Percentiles rank a stretch among this genome's conserved stretches.
phyloP scores from a whole-genome alignment of 1,284 basidiomycete genomes.

The Heterobasidion irregulare region DNA sequence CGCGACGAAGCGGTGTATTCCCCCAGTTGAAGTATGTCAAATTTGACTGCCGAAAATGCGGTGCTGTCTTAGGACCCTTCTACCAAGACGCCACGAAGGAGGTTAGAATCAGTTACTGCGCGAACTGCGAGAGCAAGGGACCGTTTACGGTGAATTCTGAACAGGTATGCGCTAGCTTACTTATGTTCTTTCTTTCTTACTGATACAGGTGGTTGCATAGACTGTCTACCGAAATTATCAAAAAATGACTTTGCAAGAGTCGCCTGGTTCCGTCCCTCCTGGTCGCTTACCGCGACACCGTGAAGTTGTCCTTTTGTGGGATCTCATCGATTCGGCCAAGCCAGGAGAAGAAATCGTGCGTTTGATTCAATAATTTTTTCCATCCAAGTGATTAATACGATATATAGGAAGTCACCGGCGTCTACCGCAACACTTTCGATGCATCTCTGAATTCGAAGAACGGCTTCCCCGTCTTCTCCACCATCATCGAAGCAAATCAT shows the following conservation, averaged over 20 bases:
- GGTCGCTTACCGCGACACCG: constrained; percentile 94
- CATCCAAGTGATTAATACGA: constrained; percentile 10
- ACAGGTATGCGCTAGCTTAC: constrained; percentile 45
- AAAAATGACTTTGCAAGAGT: constrained; percentile 98
- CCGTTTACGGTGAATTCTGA: constrained; percentile 97
- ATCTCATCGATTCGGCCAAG: constrained; percentile 95
- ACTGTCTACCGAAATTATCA: constrained; percentile 99
- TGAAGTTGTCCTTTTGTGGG: constrained; percentile 96
- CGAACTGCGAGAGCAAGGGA: constrained; percentile 88
- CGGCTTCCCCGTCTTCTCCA: constrained; percentile 98
- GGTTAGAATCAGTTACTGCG: constrained; percentile 91
- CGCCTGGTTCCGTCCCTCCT: constrained; percentile 96
- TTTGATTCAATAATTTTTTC: background rate
- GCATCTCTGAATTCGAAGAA: constrained; percentile 98
- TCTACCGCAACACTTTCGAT: constrained; percentile 99
- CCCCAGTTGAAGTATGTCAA: constrained; percentile 99
- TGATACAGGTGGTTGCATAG: constrained; percentile 30
- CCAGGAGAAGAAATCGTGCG: constrained; percentile 93
- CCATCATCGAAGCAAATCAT: constrained; percentile 96
- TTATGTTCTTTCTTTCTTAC: background rate
- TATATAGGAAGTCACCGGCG: constrained; percentile 84
- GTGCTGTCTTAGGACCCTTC: constrained; percentile 90
- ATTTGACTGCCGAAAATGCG: constrained; percentile 94
- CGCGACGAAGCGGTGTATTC: constrained; percentile 92
- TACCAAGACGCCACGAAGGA: constrained; percentile 96